Evolutionary conservation across 768 basidiomycete genomes (phyloP).

Genomic region (Paxillus involutus): DNA sequence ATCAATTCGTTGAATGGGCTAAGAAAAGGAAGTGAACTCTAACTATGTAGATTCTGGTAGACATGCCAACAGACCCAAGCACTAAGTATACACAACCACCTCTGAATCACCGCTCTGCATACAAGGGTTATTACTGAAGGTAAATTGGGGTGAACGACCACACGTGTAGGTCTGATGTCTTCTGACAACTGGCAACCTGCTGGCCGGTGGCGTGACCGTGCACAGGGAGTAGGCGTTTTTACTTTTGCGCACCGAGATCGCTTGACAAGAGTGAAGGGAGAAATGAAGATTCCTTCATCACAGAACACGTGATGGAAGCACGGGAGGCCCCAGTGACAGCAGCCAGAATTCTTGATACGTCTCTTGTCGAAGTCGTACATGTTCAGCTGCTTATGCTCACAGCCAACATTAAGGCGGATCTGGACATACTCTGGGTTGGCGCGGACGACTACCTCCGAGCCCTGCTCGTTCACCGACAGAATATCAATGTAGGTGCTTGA

Average conservation of each 20-base stretch:
- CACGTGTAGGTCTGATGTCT: too few species aligned
- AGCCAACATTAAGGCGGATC: neutral
- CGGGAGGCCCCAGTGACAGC: constrained; percentile 23
- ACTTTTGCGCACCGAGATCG: constrained; percentile 3
- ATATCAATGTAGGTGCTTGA: constrained; percentile 58
- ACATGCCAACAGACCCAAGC: neutral
- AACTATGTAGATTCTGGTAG: neutral
- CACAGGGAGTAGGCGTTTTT: too few species aligned
- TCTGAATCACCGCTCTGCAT: neutral
- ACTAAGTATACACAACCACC: neutral
- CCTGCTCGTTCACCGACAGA: constrained; percentile 43
- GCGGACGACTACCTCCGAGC: constrained; percentile 23
- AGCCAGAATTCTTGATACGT: constrained; percentile 24
- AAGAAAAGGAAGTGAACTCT: constrained; percentile 32
- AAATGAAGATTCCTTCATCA: constrained; percentile 28
- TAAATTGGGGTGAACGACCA: too few species aligned
- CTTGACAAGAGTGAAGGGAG: constrained; percentile 29
- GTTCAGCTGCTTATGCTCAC: neutral
- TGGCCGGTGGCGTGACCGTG: too few species aligned
- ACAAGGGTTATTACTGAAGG: neutral
- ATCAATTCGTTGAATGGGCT: constrained; percentile 77
- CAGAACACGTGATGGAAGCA: constrained; percentile 23
- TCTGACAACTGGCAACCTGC: too few species aligned
- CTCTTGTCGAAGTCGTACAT: constrained; percentile 12
- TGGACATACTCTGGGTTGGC: constrained; percentile 18